A percentile compares a stretch with the other conserved stretches of the same genome.
Evolutionary conservation across 208 protist species (phyloP).

Genomic region (Novymonas esmeraldas): DNA sequence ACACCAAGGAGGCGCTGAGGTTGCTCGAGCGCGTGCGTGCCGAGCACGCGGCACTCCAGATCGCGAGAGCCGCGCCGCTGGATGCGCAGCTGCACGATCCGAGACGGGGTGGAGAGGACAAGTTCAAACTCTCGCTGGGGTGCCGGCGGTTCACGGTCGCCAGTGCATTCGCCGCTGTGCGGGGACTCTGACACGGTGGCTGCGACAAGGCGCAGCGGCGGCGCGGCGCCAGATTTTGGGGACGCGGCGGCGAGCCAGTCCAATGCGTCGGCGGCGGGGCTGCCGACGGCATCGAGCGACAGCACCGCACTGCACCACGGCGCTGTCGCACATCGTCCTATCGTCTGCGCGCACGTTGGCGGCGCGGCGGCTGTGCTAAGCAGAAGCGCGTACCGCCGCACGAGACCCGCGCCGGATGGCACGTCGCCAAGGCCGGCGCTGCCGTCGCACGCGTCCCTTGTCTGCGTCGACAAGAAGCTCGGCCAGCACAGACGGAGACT

Average conservation of each 20-base stretch:
- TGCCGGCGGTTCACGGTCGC: too few relatives aligned
- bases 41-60: constrained; percentile 7
- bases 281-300: constrained; percentile 12
- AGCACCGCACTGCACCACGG: constrained; percentile 15
- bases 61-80: too few relatives aligned
- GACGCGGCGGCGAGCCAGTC: constrained; percentile 11
- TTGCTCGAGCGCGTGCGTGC: constrained; percentile 1
- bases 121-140: constrained; percentile 3
- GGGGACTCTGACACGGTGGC: too few relatives aligned
- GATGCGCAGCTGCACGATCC: constrained; percentile 4
- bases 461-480: constrained; percentile 7
- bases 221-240: background rate
- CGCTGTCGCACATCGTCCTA: background rate
- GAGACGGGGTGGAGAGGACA: constrained; percentile 1
- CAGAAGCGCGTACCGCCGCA: constrained; percentile 1
- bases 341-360: background rate
- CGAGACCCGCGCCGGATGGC: background rate
- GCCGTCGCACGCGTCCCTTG: background rate
- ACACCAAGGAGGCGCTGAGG: constrained; percentile 9
- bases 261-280: constrained; percentile 14
- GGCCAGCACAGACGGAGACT: constrained; percentile 17
- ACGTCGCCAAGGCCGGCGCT: too few relatives aligned
- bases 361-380: too few relatives aligned
- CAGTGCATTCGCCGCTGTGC: too few relatives aligned
- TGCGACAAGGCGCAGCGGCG: background rate